Evolutionary conservation across 768 basidiomycete species (phyloP).

Genomic region (Boletus reticulatus): DNA sequence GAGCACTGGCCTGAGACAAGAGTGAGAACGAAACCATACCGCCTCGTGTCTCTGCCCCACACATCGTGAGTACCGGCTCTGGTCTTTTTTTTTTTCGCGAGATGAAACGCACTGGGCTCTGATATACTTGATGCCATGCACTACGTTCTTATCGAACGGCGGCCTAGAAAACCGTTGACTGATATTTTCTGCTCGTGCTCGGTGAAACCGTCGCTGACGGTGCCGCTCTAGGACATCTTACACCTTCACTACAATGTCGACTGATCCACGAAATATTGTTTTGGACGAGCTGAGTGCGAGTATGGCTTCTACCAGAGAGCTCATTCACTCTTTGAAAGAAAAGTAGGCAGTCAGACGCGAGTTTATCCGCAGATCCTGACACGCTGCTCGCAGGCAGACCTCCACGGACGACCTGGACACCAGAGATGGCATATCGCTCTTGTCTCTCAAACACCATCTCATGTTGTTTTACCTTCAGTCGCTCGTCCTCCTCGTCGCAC

Average conservation of each 20-base stretch:
- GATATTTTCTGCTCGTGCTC: conserved; percentile 28
- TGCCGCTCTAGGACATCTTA: too few species aligned
- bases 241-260: not conserved
- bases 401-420: conserved; percentile 44
- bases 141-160: conserved; percentile 47
- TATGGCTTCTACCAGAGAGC: conserved; percentile 57
- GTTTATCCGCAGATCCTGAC: conserved; percentile 13
- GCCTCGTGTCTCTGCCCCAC: not conserved
- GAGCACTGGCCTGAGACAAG: not conserved
- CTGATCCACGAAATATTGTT: conserved; percentile 21
- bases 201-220: conserved; percentile 8
- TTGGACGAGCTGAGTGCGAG: conserved; percentile 61
- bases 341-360: conserved; percentile 41
- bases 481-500: conserved; percentile 69
- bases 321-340: conserved; percentile 51
- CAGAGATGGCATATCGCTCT: conserved; percentile 83
- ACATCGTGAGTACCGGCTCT: not conserved
- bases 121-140: conserved; percentile 51
- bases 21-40: not conserved
- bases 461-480: conserved; percentile 86
- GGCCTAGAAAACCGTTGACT: conserved; percentile 68
- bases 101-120: conserved; percentile 71
- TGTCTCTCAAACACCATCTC: conserved; percentile 84
- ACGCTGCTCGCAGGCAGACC: conserved; percentile 23
- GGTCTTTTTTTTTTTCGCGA: not conserved